These are phyloP conservation scores for Yamadazyma sp. DNA, from an alignment of 805 yeast species.

Conservation along the genomic window DNA sequence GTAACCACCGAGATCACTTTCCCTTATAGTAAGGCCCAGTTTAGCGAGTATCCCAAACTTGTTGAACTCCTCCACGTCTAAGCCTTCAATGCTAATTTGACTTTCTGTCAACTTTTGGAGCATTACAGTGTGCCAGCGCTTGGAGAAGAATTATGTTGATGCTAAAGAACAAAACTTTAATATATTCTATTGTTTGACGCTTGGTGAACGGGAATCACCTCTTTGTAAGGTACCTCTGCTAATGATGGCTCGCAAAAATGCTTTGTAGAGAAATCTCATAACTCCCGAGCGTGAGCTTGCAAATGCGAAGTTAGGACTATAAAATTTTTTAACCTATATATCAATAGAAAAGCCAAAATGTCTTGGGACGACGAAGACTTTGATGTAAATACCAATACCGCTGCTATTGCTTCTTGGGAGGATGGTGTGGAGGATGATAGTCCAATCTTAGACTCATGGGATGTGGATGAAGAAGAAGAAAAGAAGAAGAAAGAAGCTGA, in stretches of 20 bases:
- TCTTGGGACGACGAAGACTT: conserved; percentile 89
- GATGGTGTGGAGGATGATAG: conserved; percentile 80
- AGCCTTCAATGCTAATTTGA: conserved; percentile 3
- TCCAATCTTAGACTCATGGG: conserved; percentile 83
- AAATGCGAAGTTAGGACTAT: conserved; percentile 4
- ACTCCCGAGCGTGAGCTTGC: background rate
- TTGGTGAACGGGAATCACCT: too few species aligned
- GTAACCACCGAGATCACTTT: conserved; percentile 30
- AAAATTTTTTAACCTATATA: conserved; percentile 3
- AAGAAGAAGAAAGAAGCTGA: conserved; percentile 44
- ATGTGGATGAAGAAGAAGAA: conserved; percentile 67
- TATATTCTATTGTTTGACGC: too few species aligned
- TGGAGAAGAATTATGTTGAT: too few species aligned
- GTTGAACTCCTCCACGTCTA: conserved; percentile 14
- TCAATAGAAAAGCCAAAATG: conserved; percentile 26
- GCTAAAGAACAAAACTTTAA: too few species aligned
- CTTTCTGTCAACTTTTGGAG: background rate
- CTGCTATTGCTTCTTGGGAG: conserved; percentile 74
- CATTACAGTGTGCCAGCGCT: too few species aligned
- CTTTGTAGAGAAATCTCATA: too few species aligned
- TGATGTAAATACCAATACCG: conserved; percentile 55
- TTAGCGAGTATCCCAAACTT: conserved; percentile 18
- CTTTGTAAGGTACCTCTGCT: too few species aligned
- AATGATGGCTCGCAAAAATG: too few species aligned
- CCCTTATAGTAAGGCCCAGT: conserved; percentile 17